phyloP scores from a whole-genome alignment of 257 asterid genomes.

The Solanum chaucha region DNA sequence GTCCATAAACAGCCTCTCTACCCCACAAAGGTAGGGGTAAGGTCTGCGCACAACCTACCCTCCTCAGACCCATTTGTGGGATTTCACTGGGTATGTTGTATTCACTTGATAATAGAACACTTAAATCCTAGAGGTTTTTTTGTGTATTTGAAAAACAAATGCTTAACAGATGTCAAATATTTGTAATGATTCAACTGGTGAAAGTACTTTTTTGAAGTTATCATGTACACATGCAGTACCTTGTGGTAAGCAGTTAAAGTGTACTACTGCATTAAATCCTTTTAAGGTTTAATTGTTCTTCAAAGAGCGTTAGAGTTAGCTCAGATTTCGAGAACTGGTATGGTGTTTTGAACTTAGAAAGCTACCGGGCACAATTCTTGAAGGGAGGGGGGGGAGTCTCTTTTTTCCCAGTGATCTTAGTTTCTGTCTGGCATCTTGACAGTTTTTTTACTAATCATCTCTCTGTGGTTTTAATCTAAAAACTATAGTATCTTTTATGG shows the following conservation, averaged over 20 bases:
- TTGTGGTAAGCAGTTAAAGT: background rate
- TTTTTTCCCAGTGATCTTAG: background rate
- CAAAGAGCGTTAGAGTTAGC: background rate
- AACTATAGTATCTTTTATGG: background rate
- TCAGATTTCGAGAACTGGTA: background rate
- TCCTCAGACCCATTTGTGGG: background rate
- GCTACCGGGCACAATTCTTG: background rate
- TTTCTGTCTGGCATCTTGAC: background rate
- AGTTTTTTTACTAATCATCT: background rate
- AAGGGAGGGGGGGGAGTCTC: background rate
- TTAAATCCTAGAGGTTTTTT: background rate
- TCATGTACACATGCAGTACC: background rate
- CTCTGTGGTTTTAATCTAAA: background rate
- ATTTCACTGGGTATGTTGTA: background rate
- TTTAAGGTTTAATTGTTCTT: background rate
- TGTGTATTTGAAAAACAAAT: background rate
- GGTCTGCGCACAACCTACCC: too few relatives aligned
- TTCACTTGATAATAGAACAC: background rate
- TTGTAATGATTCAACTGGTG: background rate
- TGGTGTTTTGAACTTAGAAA: background rate
- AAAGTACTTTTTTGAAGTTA: background rate
- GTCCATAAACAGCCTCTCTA: too few relatives aligned
- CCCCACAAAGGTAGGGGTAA: too few relatives aligned
- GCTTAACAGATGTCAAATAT: background rate
- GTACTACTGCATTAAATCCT: background rate